Evolutionary conservation across 495 filamentous ascomycete genomes (phyloP).

Genomic region (Ascodesmis nigricans): DNA sequence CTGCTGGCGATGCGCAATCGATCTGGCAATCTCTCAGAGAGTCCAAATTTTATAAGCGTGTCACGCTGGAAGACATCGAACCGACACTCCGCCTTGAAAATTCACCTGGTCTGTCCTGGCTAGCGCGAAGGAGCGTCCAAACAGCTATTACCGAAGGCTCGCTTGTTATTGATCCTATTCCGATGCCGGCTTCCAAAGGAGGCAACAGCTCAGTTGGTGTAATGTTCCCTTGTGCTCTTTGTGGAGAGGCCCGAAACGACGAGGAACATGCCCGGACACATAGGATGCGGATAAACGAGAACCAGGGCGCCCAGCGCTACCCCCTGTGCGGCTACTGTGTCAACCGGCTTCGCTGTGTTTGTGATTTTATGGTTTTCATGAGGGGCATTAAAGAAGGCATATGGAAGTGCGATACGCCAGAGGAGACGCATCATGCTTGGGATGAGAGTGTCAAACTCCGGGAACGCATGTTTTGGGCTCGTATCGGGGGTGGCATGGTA

Average conservation of each 20-base stretch:
- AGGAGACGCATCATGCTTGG: constrained; percentile 69
- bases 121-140: constrained; percentile 63
- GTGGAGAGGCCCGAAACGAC: constrained; percentile 57
- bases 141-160: constrained; percentile 67
- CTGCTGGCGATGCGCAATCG: constrained; percentile 1
- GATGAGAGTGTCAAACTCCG: constrained; percentile 73
- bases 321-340: constrained; percentile 81
- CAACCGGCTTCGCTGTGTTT: constrained; percentile 58
- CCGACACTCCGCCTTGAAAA: constrained; percentile 74
- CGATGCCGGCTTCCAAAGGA: constrained; percentile 33
- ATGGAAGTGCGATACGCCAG: constrained; percentile 53
- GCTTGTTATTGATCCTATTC: constrained; percentile 74
- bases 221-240: constrained; percentile 63
- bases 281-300: constrained; percentile 71
- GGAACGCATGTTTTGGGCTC: constrained; percentile 90
- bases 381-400: constrained; percentile 76
- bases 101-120: constrained; percentile 80
- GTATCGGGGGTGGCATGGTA: constrained; percentile 72
- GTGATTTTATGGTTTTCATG: constrained; percentile 80
- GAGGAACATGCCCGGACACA: constrained; percentile 54
- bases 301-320: constrained; percentile 61
- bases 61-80: constrained; percentile 73
- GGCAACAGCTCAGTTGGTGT: no score
- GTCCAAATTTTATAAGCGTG: constrained; percentile 79
- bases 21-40: constrained; percentile 42